phyloP scores from a whole-genome alignment of 306 rosid genomes.

The Medicago ruthenica region DNA sequence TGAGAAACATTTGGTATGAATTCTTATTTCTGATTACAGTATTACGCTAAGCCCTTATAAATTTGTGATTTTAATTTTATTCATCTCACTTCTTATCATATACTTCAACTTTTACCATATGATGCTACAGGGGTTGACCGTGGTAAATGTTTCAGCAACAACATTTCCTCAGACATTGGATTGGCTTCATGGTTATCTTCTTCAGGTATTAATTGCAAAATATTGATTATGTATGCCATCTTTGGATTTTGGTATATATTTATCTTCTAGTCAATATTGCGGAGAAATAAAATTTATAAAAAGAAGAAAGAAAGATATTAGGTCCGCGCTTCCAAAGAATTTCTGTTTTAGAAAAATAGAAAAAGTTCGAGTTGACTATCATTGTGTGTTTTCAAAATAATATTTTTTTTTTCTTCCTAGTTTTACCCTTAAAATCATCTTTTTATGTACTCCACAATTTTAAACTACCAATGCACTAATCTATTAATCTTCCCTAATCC shows the following conservation, averaged over 20 bases:
- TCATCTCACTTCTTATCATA: background rate
- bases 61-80: background rate
- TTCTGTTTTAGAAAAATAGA: no score
- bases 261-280: no score
- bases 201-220: conserved; percentile 64
- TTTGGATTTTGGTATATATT: background rate
- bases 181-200: conserved; percentile 88
- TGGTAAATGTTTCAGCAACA: conserved; percentile 86
- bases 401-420: no score
- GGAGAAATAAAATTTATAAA: no score
- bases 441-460: no score
- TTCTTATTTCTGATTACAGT: background rate
- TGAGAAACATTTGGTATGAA: conserved; percentile 14
- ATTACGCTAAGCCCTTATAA: background rate
- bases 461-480: no score
- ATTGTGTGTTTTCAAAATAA: no score
- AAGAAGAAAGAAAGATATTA: no score
- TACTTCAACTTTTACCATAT: background rate
- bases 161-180: conserved; percentile 92
- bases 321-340: no score
- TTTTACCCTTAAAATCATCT: no score
- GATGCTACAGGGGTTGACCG: conserved; percentile 78
- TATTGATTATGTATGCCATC: background rate
- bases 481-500: no score
- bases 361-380: no score